Percentiles rank a stretch among this genome's conserved stretches.
phyloP scores from a whole-genome alignment of 1,284 basidiomycete species.

The Tilletia indica region DNA sequence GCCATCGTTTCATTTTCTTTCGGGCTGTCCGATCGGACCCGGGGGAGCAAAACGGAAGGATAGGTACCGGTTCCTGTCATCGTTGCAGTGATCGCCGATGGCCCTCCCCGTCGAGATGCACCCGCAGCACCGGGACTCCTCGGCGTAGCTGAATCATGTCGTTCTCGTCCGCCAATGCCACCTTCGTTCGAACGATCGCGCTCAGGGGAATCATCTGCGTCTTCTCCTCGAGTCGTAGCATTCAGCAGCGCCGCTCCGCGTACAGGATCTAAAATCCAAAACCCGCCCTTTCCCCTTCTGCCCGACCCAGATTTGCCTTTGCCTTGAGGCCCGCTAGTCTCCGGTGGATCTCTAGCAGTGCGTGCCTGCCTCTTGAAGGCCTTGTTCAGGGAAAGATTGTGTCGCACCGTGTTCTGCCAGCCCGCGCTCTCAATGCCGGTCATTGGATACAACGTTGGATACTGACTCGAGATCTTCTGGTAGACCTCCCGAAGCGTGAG shows the following conservation, averaged over 20 bases:
- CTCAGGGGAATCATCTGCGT: not conserved
- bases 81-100: not conserved
- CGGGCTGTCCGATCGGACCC: not conserved
- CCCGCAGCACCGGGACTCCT: not conserved
- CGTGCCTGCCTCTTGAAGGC: conserved; percentile 44
- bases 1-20: no score
- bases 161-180: not conserved
- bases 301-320: not conserved
- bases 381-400: conserved; percentile 49
- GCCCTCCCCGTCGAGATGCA: not conserved
- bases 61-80: not conserved
- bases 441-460: conserved; percentile 40
- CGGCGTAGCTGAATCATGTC: no score
- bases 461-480: conserved; percentile 45
- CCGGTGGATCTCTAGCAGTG: conserved; percentile 41
- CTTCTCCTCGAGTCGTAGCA: not conserved
- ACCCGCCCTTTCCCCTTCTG: conserved; percentile 7
- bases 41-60: not conserved
- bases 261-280: conserved; percentile 8
- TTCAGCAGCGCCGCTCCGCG: not conserved
- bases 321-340: conserved; percentile 22
- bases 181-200: not conserved
- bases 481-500: conserved; percentile 51
- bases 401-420: conserved; percentile 50
- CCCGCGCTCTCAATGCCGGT: conserved; percentile 40